These are phyloP conservation scores for Claviceps purpurea DNA, from an alignment of 2,329 filamentous ascomycete genomes.

Conservation along the genomic window DNA sequence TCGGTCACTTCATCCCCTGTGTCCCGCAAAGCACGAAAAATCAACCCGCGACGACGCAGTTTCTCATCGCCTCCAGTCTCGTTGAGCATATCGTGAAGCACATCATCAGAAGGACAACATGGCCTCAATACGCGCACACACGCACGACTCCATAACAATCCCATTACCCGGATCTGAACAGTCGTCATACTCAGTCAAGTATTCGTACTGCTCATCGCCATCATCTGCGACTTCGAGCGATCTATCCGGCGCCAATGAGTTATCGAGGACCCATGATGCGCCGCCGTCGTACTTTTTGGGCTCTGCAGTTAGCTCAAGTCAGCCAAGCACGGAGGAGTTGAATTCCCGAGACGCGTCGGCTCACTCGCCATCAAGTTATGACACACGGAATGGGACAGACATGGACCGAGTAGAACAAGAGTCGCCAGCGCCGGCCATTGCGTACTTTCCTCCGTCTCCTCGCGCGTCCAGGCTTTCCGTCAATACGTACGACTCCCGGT, in stretches of 20 bases:
- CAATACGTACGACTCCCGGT: constrained; percentile 69
- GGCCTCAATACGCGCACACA: neutral
- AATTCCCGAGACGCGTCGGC: too few relatives aligned
- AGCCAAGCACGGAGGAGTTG: neutral
- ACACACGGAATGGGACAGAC: too few relatives aligned
- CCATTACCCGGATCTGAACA: neutral
- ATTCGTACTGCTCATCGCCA: neutral
- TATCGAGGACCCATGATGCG: neutral
- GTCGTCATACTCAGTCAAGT: neutral
- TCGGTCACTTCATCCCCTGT: too few relatives aligned
- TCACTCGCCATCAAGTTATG: too few relatives aligned
- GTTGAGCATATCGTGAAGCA: too few relatives aligned
- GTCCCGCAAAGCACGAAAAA: too few relatives aligned
- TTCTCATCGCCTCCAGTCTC: too few relatives aligned
- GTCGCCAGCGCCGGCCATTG: constrained; percentile 1
- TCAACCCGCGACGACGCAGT: too few relatives aligned
- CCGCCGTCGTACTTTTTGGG: neutral
- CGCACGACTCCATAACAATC: neutral
- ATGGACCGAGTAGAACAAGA: neutral
- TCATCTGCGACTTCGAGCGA: constrained; percentile 2
- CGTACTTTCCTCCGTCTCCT: constrained; percentile 7
- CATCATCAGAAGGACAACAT: neutral
- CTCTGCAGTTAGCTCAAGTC: neutral
- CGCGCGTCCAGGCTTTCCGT: constrained; percentile 38
- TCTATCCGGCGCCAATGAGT: constrained; percentile 2